Evolutionary conservation across 2,329 filamentous ascomycete species (phyloP), one percentile per base, ranked within the genome.

Genomic region (Exophiala sideris): DNA sequence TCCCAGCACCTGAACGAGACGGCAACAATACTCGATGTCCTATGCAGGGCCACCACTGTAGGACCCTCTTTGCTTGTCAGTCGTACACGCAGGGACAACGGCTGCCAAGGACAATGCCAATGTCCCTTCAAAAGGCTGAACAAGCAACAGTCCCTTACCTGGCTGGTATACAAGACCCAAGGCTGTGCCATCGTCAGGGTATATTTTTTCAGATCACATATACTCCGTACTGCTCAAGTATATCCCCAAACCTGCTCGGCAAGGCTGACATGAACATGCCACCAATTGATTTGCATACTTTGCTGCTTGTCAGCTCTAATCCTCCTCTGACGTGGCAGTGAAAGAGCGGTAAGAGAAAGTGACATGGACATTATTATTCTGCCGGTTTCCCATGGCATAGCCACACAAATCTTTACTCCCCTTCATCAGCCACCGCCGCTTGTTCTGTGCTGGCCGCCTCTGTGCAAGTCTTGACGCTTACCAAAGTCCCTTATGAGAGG

Each of bases 321-420:
- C 16, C 21, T 44, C 41, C 14, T 18, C 14, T 42, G 41, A 44
- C 41, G 41, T 44, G 41, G 41, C 41, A 44, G 41, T 44, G 41
- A 44, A 44, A 20, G 29, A 18, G 41, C 41, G 41, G 41, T 44
- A 29, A 20, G 29, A 3, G 41, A 32, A 8, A n/a, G 2, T 29
- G 24, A 2, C 2, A 29, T 29, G 24, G 12, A n/a, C 14, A 6
- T 24, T 24, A n/a, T 29, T n/a, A n/a, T n/a, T 14, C 18, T 24
- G 29, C 20, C 24, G 40, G 40, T 44, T n/a, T 21, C 24, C 5
- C 9, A 32, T 14, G 20, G 14, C 41, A 44, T 44, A 44, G 41
- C 41, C 41, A 44, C 41, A 44, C 6, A 12, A 5, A 16, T 41
- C n/a, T 8, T 41, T 2, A 14, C 39, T 20, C 21, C 38, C 14